Percentiles rank a stretch among this genome's conserved stretches.
Conservation (phyloP, 176 grass and related monocot genomes). For the Aegilops bicornis region DNA sequence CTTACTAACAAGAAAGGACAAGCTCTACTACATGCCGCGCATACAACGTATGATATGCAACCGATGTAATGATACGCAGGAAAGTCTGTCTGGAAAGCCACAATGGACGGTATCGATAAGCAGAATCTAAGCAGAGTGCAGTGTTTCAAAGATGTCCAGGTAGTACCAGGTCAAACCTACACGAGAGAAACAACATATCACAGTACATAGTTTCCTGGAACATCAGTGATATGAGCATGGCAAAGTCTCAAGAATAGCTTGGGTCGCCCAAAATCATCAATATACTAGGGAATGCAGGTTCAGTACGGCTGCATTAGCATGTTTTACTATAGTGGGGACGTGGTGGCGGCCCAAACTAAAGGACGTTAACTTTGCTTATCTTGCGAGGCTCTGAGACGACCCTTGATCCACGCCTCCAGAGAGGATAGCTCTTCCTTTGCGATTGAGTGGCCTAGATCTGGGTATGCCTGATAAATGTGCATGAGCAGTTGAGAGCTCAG, state of each 20-base stretch:
- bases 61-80: too few relatives aligned
- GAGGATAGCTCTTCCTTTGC: conserved; percentile 53
- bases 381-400: conserved; percentile 48
- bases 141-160: neutral
- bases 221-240: neutral
- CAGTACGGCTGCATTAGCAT: neutral
- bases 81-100: too few relatives aligned
- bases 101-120: too few relatives aligned
- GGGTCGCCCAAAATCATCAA: neutral
- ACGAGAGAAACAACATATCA: neutral
- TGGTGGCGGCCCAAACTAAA: neutral
- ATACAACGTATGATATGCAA: too few relatives aligned
- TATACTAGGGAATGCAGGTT: neutral
- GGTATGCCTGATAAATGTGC: conserved; percentile 62
- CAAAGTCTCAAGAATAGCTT: neutral
- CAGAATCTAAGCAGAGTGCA: neutral
- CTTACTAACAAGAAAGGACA: too few relatives aligned
- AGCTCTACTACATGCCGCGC: too few relatives aligned
- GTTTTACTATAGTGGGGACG: neutral
- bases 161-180: neutral
- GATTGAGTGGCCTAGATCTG: conserved; percentile 78
- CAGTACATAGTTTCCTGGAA: neutral
- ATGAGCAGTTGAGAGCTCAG: neutral
- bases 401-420: conserved; percentile 78
- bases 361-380: conserved; percentile 23